A percentile compares a stretch with the other conserved stretches of the same genome.
phyloP scores from a whole-genome alignment of 257 asterid species.

The Apocynum venetum region DNA sequence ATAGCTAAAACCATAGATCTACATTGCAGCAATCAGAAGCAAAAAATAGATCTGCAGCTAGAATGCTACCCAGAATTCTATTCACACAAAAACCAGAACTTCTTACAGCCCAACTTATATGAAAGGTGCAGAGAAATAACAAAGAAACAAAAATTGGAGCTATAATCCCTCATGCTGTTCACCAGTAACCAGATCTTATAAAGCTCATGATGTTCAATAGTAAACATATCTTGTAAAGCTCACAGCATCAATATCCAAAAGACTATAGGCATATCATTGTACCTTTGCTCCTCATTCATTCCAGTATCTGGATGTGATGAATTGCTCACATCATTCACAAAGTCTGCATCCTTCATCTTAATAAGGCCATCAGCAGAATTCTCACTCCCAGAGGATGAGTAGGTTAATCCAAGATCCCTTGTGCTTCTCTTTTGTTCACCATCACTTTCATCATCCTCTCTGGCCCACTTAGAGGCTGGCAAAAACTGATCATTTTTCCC shows the following conservation, averaged over 20 bases:
- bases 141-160: background rate
- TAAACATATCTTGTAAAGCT: background rate
- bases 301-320: slow-evolving; percentile 53
- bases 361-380: slow-evolving; percentile 50
- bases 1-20: background rate
- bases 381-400: slow-evolving; percentile 95
- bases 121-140: background rate
- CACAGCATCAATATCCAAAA: background rate
- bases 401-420: slow-evolving; percentile 67
- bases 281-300: slow-evolving; percentile 85
- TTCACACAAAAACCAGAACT: background rate
- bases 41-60: background rate
- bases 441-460: slow-evolving; percentile 79
- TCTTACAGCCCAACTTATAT: background rate
- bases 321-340: slow-evolving; percentile 51
- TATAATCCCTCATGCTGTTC: background rate
- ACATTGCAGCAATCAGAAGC: background rate
- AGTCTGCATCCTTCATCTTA: slow-evolving; percentile 48
- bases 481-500: slow-evolving; percentile 53
- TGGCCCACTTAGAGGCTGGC: slow-evolving; percentile 92
- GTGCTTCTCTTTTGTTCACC: slow-evolving; percentile 57
- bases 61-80: background rate
- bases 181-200: background rate
- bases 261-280: background rate
- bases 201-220: background rate